These are phyloP conservation scores for Botrytis medusae DNA, from an alignment of 2,329 filamentous ascomycete genomes.

Conservation along the genomic window DNA sequence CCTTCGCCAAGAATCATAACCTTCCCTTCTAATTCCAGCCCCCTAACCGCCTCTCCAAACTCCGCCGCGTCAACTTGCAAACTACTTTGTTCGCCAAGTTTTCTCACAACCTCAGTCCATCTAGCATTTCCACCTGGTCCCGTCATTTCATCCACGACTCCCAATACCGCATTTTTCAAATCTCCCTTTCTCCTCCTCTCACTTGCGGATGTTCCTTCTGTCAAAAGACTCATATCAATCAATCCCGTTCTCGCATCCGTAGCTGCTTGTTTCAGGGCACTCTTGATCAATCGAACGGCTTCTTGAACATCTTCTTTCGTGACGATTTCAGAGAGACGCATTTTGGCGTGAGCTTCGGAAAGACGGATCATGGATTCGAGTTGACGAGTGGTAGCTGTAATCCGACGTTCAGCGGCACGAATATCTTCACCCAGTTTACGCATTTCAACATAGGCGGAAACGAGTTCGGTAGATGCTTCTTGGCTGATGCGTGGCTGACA, in stretches of 20 bases:
- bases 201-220: conserved; percentile 87
- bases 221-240: conserved; percentile 95
- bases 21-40: conserved; percentile 79
- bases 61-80: conserved; percentile 73
- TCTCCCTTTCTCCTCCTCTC: conserved; percentile 82
- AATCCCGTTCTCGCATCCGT: conserved; percentile 87
- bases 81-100: conserved; percentile 68
- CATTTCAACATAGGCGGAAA: conserved; percentile 90
- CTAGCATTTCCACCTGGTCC: conserved; percentile 66
- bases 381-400: conserved; percentile 95
- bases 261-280: conserved; percentile 93
- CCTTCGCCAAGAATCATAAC: conserved; percentile 84
- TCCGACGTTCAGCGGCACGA: conserved; percentile 86
- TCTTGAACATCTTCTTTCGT: conserved; percentile 82
- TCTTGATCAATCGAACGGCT: conserved; percentile 88
- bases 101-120: conserved; percentile 74
- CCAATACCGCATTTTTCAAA: conserved; percentile 75
- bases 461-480: conserved; percentile 78
- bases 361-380: conserved; percentile 98
- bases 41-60: conserved; percentile 77
- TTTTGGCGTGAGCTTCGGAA: conserved; percentile 93
- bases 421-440: conserved; percentile 87
- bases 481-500: conserved; percentile 80
- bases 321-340: conserved; percentile 79
- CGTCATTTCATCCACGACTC: conserved; percentile 77